Evolutionary conservation across 108 stramenopile genomes (phyloP).

Genomic region (Pseudonitzschia multistriata): DNA sequence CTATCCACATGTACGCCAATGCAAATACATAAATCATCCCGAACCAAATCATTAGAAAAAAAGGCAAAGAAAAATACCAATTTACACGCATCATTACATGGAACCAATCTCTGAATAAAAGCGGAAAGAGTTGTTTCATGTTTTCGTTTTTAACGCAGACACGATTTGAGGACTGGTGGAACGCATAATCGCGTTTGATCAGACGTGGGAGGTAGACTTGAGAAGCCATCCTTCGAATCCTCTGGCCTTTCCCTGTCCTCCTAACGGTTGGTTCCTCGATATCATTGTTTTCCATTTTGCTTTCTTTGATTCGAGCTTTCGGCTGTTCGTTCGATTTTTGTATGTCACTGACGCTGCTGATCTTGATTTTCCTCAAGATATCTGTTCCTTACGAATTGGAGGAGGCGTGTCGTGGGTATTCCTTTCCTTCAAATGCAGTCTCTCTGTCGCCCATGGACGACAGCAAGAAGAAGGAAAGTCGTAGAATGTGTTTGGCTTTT

Average conservation of each 20-base stretch:
- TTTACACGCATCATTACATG: slow-evolving; percentile 65
- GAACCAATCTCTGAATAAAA: slow-evolving; percentile 72
- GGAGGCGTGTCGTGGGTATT: no score
- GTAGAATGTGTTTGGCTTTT: no score
- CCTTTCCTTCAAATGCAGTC: no score
- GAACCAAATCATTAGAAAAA: slow-evolving; percentile 61
- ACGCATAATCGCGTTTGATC: slow-evolving; percentile 57
- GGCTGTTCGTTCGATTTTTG: no score
- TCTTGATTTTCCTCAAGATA: no score
- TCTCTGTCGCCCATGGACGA: no score
- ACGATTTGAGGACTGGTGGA: slow-evolving; percentile 53
- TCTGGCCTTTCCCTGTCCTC: not conserved
- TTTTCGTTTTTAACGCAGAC: slow-evolving; percentile 38
- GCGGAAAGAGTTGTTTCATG: not conserved
- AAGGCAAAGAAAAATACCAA: slow-evolving; percentile 30
- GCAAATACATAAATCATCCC: slow-evolving; percentile 60
- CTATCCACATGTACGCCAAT: slow-evolving; percentile 48
- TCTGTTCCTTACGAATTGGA: no score
- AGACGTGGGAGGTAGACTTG: slow-evolving; percentile 49
- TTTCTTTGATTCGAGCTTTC: no score
- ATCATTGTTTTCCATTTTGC: no score
- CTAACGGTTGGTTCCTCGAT: no score
- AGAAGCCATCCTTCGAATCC: not conserved
- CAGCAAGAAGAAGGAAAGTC: no score
- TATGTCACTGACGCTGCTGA: no score